phyloP scores from a whole-genome alignment of 2,329 filamentous ascomycete genomes.

The Penicillium sp. region DNA sequence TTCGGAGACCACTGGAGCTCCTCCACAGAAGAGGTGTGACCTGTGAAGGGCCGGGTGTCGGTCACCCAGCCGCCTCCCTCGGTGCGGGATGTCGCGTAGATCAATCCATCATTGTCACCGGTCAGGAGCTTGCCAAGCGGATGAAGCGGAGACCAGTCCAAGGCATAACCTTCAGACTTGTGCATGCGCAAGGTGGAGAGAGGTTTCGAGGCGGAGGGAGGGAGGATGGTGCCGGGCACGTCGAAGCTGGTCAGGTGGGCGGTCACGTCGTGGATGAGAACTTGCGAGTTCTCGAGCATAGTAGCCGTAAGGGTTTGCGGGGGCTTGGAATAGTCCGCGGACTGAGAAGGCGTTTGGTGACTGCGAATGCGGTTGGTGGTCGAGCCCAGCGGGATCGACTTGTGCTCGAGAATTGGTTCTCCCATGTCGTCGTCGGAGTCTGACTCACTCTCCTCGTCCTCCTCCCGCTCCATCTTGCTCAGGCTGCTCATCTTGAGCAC shows the following conservation, averaged over 20 bases:
- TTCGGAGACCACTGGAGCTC: conserved; percentile 96
- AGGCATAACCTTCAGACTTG: conserved; percentile 87
- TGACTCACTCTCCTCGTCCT: conserved; percentile 66
- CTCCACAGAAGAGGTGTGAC: conserved; percentile 82
- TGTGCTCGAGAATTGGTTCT: conserved; percentile 91
- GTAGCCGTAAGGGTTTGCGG: conserved; percentile 81
- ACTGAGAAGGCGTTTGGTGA: conserved; percentile 70
- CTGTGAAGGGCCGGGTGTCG: conserved; percentile 76
- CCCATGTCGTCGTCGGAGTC: conserved; percentile 66
- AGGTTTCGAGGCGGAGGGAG: conserved; percentile 82
- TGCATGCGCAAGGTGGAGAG: conserved; percentile 84
- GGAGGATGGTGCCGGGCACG: conserved; percentile 75
- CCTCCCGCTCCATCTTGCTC: conserved; percentile 75
- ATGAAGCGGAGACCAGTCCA: conserved; percentile 90
- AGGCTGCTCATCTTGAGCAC: conserved; percentile 94
- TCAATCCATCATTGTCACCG: conserved; percentile 84
- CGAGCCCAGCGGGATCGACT: conserved; percentile 77
- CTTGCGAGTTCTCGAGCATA: conserved; percentile 85
- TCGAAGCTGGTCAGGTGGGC: conserved; percentile 88
- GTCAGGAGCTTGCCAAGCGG: conserved; percentile 83
- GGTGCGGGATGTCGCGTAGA: conserved; percentile 81
- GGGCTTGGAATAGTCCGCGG: conserved; percentile 63
- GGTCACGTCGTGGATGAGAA: conserved; percentile 92
- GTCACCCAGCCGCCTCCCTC: conserved; percentile 88
- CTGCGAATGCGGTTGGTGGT: conserved; percentile 92